Evolutionary conservation across 2,329 filamentous ascomycete genomes (phyloP).

Genomic region (Colletotrichum camelliae): DNA sequence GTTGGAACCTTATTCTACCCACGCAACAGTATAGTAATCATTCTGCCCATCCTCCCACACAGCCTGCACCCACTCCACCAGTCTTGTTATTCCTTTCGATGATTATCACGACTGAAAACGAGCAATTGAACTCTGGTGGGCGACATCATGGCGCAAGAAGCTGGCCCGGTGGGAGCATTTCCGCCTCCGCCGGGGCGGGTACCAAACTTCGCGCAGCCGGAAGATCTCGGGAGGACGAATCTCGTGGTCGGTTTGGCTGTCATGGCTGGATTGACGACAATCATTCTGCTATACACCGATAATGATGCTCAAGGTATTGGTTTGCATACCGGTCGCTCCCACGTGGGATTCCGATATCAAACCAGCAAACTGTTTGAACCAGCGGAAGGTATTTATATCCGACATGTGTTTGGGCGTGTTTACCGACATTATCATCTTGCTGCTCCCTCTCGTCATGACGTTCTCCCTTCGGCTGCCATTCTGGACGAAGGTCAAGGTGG

Average conservation of each 20-base stretch:
- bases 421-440: constrained; percentile 36
- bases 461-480: constrained; percentile 29
- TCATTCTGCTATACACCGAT: constrained; percentile 28
- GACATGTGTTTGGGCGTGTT: constrained; percentile 35
- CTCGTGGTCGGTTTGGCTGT: neutral
- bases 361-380: constrained; percentile 24
- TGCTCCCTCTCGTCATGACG: constrained; percentile 35
- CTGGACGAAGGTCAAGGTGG: constrained; percentile 35
- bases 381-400: constrained; percentile 33
- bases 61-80: too few species aligned
- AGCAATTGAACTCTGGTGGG: neutral
- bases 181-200: constrained; percentile 24
- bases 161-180: neutral
- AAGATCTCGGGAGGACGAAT: neutral
- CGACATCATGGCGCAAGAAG: neutral
- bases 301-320: constrained; percentile 27
- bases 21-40: too few species aligned
- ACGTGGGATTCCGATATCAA: constrained; percentile 26
- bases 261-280: neutral
- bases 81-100: neutral
- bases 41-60: too few species aligned
- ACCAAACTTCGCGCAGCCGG: constrained; percentile 21
- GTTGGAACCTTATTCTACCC: too few species aligned
- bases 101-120: neutral
- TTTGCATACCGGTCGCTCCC: constrained; percentile 25